A percentile compares a stretch with the other conserved stretches of the same genome.
Conservation (phyloP, 1,139 yeast genomes). For the Geotrichum candidum region DNA sequence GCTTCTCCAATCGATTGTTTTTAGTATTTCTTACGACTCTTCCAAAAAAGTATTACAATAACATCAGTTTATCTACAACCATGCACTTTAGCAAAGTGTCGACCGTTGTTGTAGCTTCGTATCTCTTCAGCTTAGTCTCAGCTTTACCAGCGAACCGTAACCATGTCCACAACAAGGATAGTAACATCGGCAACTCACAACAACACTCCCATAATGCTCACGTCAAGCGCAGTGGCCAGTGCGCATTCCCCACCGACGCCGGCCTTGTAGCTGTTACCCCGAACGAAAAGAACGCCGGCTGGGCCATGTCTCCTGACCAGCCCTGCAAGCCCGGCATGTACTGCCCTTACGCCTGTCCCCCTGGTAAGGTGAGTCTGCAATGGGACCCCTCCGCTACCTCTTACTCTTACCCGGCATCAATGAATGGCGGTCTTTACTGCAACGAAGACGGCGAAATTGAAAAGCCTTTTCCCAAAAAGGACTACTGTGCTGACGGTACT, state of each 20-base stretch:
- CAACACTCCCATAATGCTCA: neutral
- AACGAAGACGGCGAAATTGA: constrained; percentile 60
- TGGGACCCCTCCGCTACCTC: constrained; percentile 64
- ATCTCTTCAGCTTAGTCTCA: neutral
- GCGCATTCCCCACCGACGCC: constrained; percentile 58
- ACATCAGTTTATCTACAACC: neutral
- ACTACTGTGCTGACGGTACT: constrained; percentile 65
- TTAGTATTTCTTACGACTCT: neutral
- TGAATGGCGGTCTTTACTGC: constrained; percentile 78
- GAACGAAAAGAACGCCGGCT: constrained; percentile 59
- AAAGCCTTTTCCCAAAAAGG: constrained; percentile 53
- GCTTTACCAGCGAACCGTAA: neutral
- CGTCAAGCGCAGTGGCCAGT: constrained; percentile 36
- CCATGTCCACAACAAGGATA: neutral
- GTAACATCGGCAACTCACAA: neutral
- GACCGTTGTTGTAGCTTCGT: neutral
- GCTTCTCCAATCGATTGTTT: neutral
- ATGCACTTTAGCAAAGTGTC: neutral
- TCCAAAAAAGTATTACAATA: neutral
- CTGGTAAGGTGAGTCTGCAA: constrained; percentile 75
- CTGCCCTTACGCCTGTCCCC: constrained; percentile 90
- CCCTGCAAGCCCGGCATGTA: constrained; percentile 64
- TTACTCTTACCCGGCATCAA: constrained; percentile 79
- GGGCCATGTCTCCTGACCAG: constrained; percentile 83
- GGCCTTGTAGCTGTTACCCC: constrained; percentile 67